Percentiles rank a stretch among this genome's conserved stretches.
Evolutionary conservation across 805 yeast species (phyloP).

Genomic region (Maudiozyma turicensis): DNA sequence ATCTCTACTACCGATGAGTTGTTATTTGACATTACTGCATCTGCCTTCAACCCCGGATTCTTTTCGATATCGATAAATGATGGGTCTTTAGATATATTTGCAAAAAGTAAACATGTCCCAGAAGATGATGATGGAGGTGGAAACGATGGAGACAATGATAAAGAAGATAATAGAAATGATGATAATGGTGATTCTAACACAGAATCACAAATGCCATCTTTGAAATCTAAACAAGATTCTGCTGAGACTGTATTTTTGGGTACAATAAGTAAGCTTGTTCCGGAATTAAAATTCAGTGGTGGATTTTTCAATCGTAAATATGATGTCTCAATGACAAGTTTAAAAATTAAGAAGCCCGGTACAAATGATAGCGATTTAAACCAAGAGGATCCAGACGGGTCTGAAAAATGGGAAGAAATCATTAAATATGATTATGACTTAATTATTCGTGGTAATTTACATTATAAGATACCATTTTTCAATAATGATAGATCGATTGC

Average conservation of each 20-base stretch:
- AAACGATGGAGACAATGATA: constrained; percentile 6
- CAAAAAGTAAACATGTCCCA: constrained; percentile 36
- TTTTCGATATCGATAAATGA: constrained; percentile 52
- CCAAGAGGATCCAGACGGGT: constrained; percentile 23
- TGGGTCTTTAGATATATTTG: constrained; percentile 78
- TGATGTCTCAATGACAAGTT: constrained; percentile 53
- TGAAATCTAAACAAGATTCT: background rate
- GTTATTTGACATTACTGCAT: constrained; percentile 65
- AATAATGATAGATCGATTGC: constrained; percentile 45
- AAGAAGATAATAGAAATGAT: constrained; percentile 4
- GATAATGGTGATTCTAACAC: background rate
- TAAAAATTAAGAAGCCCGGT: constrained; percentile 70
- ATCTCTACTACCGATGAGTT: constrained; percentile 78
- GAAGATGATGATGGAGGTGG: background rate
- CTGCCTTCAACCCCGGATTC: constrained; percentile 83
- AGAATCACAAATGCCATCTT: background rate
- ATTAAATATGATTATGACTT: constrained; percentile 77
- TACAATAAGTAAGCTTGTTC: constrained; percentile 51
- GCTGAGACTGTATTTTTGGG: constrained; percentile 69
- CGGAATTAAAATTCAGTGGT: constrained; percentile 67
- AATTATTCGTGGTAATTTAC: constrained; percentile 71
- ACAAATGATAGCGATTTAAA: constrained; percentile 17
- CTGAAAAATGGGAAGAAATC: constrained; percentile 61
- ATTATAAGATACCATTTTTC: constrained; percentile 63
- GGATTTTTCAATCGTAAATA: constrained; percentile 60